Evolutionary conservation across 805 yeast genomes (phyloP).

Genomic region (Zygosaccharomyces bailii): DNA sequence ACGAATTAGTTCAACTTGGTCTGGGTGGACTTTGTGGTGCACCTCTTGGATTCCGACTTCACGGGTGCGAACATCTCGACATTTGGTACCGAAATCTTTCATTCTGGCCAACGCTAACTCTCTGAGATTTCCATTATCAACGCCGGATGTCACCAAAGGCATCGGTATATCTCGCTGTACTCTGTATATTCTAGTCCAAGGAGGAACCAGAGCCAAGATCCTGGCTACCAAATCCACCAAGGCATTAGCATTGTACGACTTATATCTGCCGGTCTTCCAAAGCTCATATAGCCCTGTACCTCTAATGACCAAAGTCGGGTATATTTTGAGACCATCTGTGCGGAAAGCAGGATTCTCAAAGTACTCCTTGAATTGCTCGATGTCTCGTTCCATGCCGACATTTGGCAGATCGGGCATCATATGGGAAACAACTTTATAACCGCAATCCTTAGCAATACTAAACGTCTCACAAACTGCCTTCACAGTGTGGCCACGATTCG

Average conservation of each 20-base stretch:
- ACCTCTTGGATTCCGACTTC: constrained; percentile 99
- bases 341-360: constrained; percentile 96
- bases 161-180: constrained; percentile 98
- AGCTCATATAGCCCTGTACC: constrained; percentile 96
- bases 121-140: constrained; percentile 93
- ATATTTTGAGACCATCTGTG: constrained; percentile 92
- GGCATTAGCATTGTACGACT: constrained; percentile 92
- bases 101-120: constrained; percentile 94
- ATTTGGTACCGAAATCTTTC: constrained; percentile 95
- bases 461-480: constrained; percentile 94
- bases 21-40: constrained; percentile 94
- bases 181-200: constrained; percentile 98
- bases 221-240: constrained; percentile 93
- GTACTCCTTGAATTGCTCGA: constrained; percentile 93
- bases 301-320: constrained; percentile 93
- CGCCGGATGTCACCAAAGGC: constrained; percentile 98
- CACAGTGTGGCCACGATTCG: constrained; percentile 97
- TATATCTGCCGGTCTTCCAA: constrained; percentile 94
- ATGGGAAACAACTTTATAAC: constrained; percentile 95
- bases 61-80: constrained; percentile 95
- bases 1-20: constrained; percentile 91
- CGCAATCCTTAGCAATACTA: constrained; percentile 95
- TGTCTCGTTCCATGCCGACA: constrained; percentile 97
- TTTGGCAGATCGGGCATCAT: constrained; percentile 99
- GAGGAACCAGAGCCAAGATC: constrained; percentile 93